Base-by-base conservation (phyloP, 164 flowering plant species). In the Umbellularia californica region DNA sequence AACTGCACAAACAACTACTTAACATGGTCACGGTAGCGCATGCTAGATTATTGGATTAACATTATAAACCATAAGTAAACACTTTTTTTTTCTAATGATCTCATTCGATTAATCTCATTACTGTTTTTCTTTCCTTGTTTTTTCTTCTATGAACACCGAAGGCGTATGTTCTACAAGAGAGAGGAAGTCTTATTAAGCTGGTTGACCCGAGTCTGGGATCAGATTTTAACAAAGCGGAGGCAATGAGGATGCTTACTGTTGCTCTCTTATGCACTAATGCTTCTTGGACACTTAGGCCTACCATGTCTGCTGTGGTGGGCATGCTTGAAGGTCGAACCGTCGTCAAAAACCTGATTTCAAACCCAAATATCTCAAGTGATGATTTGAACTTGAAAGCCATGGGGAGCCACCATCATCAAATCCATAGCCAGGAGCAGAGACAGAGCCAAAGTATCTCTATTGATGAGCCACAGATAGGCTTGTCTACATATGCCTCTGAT, bases 241-340 rank as follows among this genome's bases (percentile, higher is more conserved):
- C 47, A 3, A 3, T 74, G 78, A 27, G 70, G 19, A 78, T 83
- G 78, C 23, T 78, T 20, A 74, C 62, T 50, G 75, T 83, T 15
- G 83, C 76, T 55, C 74, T 80, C 14, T 30, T 63, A 9, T 83
- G 85, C 83, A 80, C 85, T 2, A 80, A 73, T 63, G n/a, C 81
- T 0, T 71, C 85, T 70, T 70, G 83, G 50, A 60, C 79, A 23
- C 81, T 78, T 1, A 75, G 85, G 75, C 85, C 85, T 41, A 17
- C 50, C 27, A 82, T 82, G 83, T 80, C 85, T n/a, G 27, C 67
- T 19, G 83, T 78, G 47, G 72, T 80, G 12, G 72, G 79, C 78
- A 83, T 74, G 81, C 80, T 80, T 7, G 83, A 81, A 77, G 85
- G 83, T 6, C 64, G 23, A 77, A 47, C 58, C 3, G 25, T 5